Conservation (phyloP, 352 stramenopile genomes). For the Saprolegnia parasitica region DNA sequence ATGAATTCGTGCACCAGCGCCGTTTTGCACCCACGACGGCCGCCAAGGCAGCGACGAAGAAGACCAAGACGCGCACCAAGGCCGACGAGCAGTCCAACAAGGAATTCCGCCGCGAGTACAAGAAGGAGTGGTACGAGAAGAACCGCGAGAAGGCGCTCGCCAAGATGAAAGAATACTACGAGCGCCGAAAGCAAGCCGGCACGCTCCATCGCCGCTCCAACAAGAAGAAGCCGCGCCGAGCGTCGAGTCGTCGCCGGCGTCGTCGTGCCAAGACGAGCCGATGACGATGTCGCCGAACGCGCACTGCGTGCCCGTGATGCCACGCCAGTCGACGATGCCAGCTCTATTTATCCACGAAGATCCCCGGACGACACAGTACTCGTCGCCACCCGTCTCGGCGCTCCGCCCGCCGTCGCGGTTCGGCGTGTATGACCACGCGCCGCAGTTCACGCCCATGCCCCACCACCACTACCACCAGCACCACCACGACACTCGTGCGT, state of each 20-base stretch:
- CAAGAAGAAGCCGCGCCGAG: constrained; percentile 9
- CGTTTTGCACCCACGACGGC: background rate
- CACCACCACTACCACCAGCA: background rate
- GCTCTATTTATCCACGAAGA: constrained; percentile 24
- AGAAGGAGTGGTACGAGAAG: constrained; percentile 30
- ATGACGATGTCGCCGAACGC: background rate
- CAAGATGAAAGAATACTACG: constrained; percentile 30
- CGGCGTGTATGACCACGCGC: constrained; percentile 11
- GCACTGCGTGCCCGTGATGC: background rate
- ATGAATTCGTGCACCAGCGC: constrained; percentile 3
- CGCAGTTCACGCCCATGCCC: background rate
- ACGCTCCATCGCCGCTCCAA: constrained; percentile 26
- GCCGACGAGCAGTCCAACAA: constrained; percentile 15
- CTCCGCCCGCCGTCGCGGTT: background rate
- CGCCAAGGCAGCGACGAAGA: background rate
- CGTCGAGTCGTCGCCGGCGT: background rate
- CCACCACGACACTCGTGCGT: constrained; percentile 1
- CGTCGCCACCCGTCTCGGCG: background rate
- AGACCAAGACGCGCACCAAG: constrained; percentile 8
- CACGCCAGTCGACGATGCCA: constrained; percentile 6
- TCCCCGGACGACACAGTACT: background rate
- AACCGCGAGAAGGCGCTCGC: constrained; percentile 27
- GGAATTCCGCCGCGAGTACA: constrained; percentile 27
- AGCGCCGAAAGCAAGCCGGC: constrained; percentile 27
- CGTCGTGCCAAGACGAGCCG: constrained; percentile 3